Evolutionary conservation across 129 eudicot genomes (phyloP).

Genomic region (Flaveria brownii): DNA sequence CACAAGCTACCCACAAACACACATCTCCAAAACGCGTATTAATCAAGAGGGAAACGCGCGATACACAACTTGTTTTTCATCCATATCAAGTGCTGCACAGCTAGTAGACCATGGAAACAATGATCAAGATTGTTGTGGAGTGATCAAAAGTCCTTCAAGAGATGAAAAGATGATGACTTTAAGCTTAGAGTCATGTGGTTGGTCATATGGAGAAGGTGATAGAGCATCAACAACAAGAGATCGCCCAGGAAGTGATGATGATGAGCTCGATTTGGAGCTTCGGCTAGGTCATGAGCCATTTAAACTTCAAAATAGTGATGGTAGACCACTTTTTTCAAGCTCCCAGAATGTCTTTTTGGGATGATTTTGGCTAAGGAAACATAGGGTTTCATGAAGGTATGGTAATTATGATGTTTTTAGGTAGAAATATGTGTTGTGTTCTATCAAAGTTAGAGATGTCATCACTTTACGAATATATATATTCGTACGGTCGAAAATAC

Average conservation of each 20-base stretch:
- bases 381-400: slow-evolving; percentile 8
- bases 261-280: slow-evolving; percentile 74
- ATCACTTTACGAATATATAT: slow-evolving; percentile 8
- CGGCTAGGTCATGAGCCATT: slow-evolving; percentile 64
- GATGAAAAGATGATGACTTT: slow-evolving; percentile 41
- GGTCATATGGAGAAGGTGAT: slow-evolving; percentile 37
- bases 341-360: slow-evolving; percentile 12
- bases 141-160: slow-evolving; percentile 30
- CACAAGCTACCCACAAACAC: slow-evolving; percentile 36
- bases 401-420: slow-evolving; percentile 21
- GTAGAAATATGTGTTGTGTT: slow-evolving; percentile 22
- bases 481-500: too few relatives aligned
- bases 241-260: slow-evolving; percentile 31
- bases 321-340: neutral
- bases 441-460: slow-evolving; percentile 21
- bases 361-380: slow-evolving; percentile 23
- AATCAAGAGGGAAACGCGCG: slow-evolving; percentile 24
- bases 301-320: slow-evolving; percentile 8
- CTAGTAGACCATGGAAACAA: slow-evolving; percentile 14
- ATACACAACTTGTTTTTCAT: slow-evolving; percentile 32
- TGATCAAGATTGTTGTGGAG: slow-evolving; percentile 6
- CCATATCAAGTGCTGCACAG: slow-evolving; percentile 27
- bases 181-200: slow-evolving; percentile 31
- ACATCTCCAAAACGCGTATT: slow-evolving; percentile 24
- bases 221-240: slow-evolving; percentile 25